Evolutionary conservation across 257 asterid species (phyloP), one percentile per base, ranked within the genome.

Genomic region (Eustoma russellianum): DNA sequence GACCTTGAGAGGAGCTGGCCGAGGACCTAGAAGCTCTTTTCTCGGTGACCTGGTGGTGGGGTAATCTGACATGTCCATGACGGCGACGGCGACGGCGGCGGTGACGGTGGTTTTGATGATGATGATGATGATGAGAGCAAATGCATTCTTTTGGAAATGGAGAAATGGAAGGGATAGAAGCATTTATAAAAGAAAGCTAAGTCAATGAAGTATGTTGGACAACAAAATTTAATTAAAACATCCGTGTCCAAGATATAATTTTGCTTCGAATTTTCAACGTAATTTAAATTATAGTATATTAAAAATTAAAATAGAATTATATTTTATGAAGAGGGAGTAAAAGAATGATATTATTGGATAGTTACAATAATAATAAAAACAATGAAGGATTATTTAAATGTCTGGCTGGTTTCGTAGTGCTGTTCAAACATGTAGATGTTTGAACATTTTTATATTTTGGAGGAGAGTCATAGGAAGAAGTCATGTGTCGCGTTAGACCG

Each of bases 1-100:
- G 0, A 91, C 94, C 60, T 60, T 79, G 9, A 91, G 79, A 0
- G 96, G 96, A 0, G 96, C 33, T 0, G 98, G 98, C 15, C 98
- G 88, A 48, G 96, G 89, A 5, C 98, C 98, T 50, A 79, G 98
- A 60, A 86, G 84, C 69, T 83, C 92, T 62, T 66, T 59, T 48
- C 81, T 65, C 1, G 96, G 94, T 2, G 95, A 85, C 35, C 75
- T 77, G 44, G 61, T 71, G 3, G 80, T 57, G 2, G 82, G 28
- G 61, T 55, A 47, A 48, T 77, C 84, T 45, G 74, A 70, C 56
- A 51, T 9, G 57, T 89, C 84, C 94, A 83, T 83, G 59, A 52
- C 57, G 48, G 64, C 50, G 38, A 18, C 50, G 41, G 48, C 17
- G n/a, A n/a, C n/a, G n/a, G n/a, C n/a, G n/a, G n/a, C n/a, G n/a